Base-by-base conservation (phyloP, 805 yeast species). In the Starmerella ratchasimensis region DNA sequence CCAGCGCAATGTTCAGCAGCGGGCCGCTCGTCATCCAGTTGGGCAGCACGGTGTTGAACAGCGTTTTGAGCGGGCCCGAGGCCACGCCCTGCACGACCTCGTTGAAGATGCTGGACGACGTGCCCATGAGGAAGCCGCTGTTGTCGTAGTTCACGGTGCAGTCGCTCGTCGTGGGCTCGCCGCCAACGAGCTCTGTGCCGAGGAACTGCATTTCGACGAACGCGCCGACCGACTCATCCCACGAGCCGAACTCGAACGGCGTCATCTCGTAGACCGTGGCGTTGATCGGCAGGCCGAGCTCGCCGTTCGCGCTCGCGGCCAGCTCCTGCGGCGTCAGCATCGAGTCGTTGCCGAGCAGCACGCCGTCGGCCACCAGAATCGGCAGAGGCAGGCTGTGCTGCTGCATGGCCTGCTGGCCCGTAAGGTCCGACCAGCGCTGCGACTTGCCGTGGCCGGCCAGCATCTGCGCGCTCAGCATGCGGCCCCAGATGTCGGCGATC, bases 71-170 rank as follows among this genome's bases (percentile, higher is more conserved):
- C 51, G 31, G 17, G 3, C 28, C 37, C 3, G 19, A 18, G 7
- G 18, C 15, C 7, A 79, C 56, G 46, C 68, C 67, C 31, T 77
- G 57, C 15, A 80, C 52, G 36, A 76, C 63, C 54, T 73, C 74
- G 54, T 80, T 82, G 64, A 83, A 83, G 33, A 83, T 58, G 1
- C 88, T 67, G 2, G 93, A 78, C 2, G 94, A 80, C 5, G 94
- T 76, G 27, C 93, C 94, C 60, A 81, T 62, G 23, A 80, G 60
- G 52, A 72, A 84, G 5, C 94, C 93, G 6, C 80, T 76, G 49
- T 81, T 81, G 57, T 84, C 94, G 42, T 68, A 76, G 2, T 88
- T 86, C 2, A 61, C 68, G 41, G 71, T 59, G 59, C 94, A 84
- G 9, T 55, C 52, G 28, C 57, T 57, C 14, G 55, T 49, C 4